Percentiles rank a stretch among this genome's conserved stretches.
phyloP scores from a whole-genome alignment of 2,329 filamentous ascomycete genomes.

The Ophiocordyceps sinensis region DNA sequence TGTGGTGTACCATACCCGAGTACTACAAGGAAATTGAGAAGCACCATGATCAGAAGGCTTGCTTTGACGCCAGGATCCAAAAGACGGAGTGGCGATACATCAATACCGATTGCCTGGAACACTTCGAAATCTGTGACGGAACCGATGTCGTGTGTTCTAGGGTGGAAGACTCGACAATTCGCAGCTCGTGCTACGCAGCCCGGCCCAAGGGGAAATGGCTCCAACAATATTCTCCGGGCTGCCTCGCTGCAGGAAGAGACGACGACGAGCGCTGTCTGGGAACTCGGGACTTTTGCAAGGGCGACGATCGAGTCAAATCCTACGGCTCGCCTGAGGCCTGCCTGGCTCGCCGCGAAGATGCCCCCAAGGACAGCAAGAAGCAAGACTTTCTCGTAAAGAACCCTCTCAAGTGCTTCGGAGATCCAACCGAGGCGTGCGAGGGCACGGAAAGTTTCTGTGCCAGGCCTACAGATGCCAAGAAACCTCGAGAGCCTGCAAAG shows the following conservation, averaged over 20 bases:
- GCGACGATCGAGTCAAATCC: neutral
- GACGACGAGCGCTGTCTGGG: slow-evolving; percentile 1
- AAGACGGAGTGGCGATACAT: slow-evolving; percentile 1
- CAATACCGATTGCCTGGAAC: neutral
- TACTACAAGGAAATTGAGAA: neutral
- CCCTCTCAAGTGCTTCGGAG: neutral
- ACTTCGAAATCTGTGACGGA: slow-evolving; percentile 1
- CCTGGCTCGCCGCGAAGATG: neutral
- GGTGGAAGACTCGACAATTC: neutral
- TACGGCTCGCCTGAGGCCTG: neutral
- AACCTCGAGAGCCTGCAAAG: too few species aligned
- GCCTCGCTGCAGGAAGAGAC: neutral
- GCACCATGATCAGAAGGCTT: neutral
- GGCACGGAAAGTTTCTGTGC: neutral
- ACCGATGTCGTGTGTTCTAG: slow-evolving; percentile 1
- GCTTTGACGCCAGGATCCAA: neutral
- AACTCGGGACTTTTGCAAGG: neutral
- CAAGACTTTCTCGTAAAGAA: neutral
- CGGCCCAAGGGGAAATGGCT: neutral
- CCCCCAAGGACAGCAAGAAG: neutral
- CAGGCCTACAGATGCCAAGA: neutral
- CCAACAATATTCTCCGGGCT: neutral
- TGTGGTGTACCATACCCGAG: neutral
- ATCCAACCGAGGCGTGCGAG: neutral
- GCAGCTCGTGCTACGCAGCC: neutral